Base-by-base conservation (phyloP, 2,329 filamentous ascomycete genomes). In the Fusarium chuoi region DNA sequence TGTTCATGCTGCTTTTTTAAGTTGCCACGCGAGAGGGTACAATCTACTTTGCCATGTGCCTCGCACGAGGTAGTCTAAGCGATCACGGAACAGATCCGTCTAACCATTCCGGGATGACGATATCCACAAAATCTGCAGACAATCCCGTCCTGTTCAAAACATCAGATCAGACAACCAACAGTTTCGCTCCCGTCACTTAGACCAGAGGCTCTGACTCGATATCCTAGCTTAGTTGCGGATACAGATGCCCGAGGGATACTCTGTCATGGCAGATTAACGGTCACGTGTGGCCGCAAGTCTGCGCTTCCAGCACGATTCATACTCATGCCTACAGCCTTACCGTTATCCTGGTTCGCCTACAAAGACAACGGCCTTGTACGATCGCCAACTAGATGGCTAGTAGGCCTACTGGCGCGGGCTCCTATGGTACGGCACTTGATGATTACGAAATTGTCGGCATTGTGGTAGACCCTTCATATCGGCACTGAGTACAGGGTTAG, bases 1-100 rank as follows among this genome's bases (percentile, higher is more conserved):
- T 71, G 68, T 64, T 62, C 57, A 57, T 59, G 45, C 36, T 68
- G 42, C 55, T 38, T 38, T 38, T 33, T 22, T 38, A 54, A 52
- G 48, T 54, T 68, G 57, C 65, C 69, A 67, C 57, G 56, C 48
- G 63, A 69, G 62, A 70, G 46, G 49, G 76, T 78, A 75, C 71
- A 72, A 72, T 61, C 44, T 78, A 78, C 76, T 75, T 78, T 65
- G 76, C 76, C 76, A 78, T 78, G 76, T 78, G 76, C 62, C 58
- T 66, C 39, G 60, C 65, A 73, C 64, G 65, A 75, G 68, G 52
- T 54, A n/a, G n/a, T n/a, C n/a, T n/a, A 62, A 74, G 73, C 65
- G 72, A 75, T 75, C 72, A 62, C 58, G 39, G 61, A 69, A 61
- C 71, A 75, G 73, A 75, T 75, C 73, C 51, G 61, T 64, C 73